Percentiles rank a stretch among this genome's conserved stretches.
Evolutionary conservation across 352 stramenopile genomes (phyloP).

Genomic region (Globisporangium takayamanum): DNA sequence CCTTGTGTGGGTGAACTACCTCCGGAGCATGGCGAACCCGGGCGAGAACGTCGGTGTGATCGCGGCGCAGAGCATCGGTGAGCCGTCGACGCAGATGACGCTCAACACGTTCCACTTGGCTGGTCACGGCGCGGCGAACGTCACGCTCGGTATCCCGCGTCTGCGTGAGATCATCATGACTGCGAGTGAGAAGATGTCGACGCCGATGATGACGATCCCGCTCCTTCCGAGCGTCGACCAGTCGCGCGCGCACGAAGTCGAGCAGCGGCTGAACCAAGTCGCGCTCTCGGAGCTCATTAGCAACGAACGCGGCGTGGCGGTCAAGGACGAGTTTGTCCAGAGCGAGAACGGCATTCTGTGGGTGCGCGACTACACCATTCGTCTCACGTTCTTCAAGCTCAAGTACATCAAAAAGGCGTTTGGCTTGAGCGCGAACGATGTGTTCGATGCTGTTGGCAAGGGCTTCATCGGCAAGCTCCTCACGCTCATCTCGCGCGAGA

Average conservation of each 20-base stretch:
- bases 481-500: constrained; percentile 92
- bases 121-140: constrained; percentile 97
- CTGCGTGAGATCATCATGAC: constrained; percentile 99
- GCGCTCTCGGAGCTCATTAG: constrained; percentile 91
- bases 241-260: constrained; percentile 61
- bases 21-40: constrained; percentile 92
- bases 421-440: constrained; percentile 90
- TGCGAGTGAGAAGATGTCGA: constrained; percentile 95
- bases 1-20: constrained; percentile 98
- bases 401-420: constrained; percentile 96
- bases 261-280: constrained; percentile 90
- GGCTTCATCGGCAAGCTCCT: constrained; percentile 92
- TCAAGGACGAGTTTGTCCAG: constrained; percentile 89
- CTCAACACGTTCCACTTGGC: constrained; percentile 99
- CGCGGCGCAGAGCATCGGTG: constrained; percentile 97
- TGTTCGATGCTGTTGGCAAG: constrained; percentile 83
- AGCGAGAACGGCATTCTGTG: constrained; percentile 89
- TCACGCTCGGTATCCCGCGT: constrained; percentile 99
- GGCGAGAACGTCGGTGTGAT: constrained; percentile 98
- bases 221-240: constrained; percentile 55
- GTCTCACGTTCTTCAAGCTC: constrained; percentile 90
- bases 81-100: constrained; percentile 99
- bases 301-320: constrained; percentile 87
- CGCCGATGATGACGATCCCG: constrained; percentile 98
- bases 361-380: constrained; percentile 96